Conservation (phyloP, 352 stramenopile genomes). For the Phytophthora multivora region DNA sequence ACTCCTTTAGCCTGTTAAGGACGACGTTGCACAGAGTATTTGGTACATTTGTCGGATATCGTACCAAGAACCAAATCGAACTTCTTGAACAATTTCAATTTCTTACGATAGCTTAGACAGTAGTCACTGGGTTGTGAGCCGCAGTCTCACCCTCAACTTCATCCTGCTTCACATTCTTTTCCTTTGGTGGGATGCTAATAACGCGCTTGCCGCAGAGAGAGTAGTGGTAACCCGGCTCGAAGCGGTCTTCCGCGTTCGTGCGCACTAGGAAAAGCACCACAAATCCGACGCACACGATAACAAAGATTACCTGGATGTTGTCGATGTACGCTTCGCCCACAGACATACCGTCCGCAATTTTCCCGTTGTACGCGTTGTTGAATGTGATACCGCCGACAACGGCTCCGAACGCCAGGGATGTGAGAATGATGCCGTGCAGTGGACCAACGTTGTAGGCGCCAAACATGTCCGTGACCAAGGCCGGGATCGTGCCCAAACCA, state of each 20-base stretch:
- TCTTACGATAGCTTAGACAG: conserved; percentile 8
- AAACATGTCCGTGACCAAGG: conserved; percentile 83
- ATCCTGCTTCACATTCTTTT: conserved; percentile 37
- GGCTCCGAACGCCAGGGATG: conserved; percentile 68
- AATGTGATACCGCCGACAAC: conserved; percentile 78
- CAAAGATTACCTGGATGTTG: conserved; percentile 78
- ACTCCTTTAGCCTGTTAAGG: conserved; percentile 18
- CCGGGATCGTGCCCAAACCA: conserved; percentile 74
- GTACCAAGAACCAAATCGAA: conserved; percentile 1
- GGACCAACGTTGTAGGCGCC: conserved; percentile 80
- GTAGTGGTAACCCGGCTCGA: conserved; percentile 71
- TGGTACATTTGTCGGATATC: too few species aligned
- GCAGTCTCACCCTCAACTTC: conserved; percentile 7
- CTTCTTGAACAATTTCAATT: background rate
- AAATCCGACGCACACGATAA: conserved; percentile 64
- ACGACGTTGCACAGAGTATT: too few species aligned
- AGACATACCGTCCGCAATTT: conserved; percentile 42
- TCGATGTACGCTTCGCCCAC: conserved; percentile 63
- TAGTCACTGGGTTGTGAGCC: conserved; percentile 7
- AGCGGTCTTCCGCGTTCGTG: conserved; percentile 68
- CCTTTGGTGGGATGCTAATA: conserved; percentile 59
- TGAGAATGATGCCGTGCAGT: conserved; percentile 56
- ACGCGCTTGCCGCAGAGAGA: conserved; percentile 59
- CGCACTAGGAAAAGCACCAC: conserved; percentile 68
- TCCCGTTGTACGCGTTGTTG: conserved; percentile 55